Evolutionary conservation across 2,329 filamentous ascomycete genomes (phyloP), one percentile per base, ranked within the genome.

Genomic region (Diaporthe batatas): DNA sequence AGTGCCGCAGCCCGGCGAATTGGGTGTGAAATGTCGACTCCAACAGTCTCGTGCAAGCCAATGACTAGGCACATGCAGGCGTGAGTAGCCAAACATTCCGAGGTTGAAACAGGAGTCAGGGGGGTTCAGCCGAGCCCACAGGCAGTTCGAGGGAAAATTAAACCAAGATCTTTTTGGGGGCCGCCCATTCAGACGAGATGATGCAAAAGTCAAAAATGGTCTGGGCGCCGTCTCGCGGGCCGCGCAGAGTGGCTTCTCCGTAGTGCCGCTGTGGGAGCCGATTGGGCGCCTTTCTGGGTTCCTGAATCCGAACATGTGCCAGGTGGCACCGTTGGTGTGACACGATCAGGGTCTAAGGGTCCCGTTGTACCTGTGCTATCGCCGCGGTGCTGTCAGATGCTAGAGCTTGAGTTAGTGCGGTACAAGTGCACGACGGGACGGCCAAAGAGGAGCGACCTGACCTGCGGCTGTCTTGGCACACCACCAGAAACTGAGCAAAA

Each of bases 181-280:
- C 39, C 39, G 12, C 32, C 32, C 44, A 65, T 65, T 65, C 62
- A 51, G 44, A 65, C 44, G 62, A 65, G 57, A 59, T 62, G 57
- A 42, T 42, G 39, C 39, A 42, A 42, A 42, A 42, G 39, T 42
- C 57, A 29, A 42, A 23, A 29, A 42, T 16, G 21, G 62, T 67
- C 62, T 51, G 62, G 62, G 62, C 44, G 21, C 44, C 62, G 62
- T 67, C 62, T 67, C 62, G 62, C 62, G 62, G 62, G 62, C 62
- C 47, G 62, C 44, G 39, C 62, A 53, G 62, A 53, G n/a, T 53
- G 62, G 47, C 62, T 53, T 53, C 44, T 53, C 44, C 32, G 62
- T 53, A 39, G 62, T 53, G 47, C 12, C 47, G 62, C 25, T 39
- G 32, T 2, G 62, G 14, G 14, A 67, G 62, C 62, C 47, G 44